Percentiles rank a stretch among this genome's conserved stretches.
Evolutionary conservation across 202 grass and related monocot species (phyloP).

Genomic region (Setaria italica): DNA sequence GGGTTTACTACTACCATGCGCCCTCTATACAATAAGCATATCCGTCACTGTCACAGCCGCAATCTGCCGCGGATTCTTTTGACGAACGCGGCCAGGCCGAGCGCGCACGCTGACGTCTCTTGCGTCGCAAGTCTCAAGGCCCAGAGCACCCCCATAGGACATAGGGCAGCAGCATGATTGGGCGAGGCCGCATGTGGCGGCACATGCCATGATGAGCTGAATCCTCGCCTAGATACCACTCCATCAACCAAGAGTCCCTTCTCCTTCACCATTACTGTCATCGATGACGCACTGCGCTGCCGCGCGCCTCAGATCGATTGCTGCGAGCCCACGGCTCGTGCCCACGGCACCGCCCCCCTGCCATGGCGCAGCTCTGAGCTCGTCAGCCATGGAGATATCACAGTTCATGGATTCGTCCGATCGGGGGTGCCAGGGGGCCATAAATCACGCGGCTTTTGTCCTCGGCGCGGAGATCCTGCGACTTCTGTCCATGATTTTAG

Average conservation of each 20-base stretch:
- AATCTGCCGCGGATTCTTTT: constrained; percentile 5
- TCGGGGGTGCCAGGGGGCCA: background rate
- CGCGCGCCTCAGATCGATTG: background rate
- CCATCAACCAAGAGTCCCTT: background rate
- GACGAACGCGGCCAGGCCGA: background rate
- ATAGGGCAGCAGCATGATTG: constrained; percentile 10
- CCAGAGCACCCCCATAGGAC: background rate
- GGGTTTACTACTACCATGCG: background rate
- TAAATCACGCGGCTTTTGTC: constrained; percentile 19
- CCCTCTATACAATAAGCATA: background rate
- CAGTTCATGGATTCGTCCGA: constrained; percentile 9
- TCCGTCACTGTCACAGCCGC: constrained; percentile 5
- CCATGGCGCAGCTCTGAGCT: background rate
- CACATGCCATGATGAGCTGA: constrained; percentile 51
- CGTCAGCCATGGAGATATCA: background rate
- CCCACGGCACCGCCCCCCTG: background rate
- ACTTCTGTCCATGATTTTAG: background rate
- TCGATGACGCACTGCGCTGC: background rate
- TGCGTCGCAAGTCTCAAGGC: constrained; percentile 28
- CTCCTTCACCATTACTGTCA: constrained; percentile 34
- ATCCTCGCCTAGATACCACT: constrained; percentile 41
- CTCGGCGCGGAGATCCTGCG: constrained; percentile 22
- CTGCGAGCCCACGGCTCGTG: background rate
- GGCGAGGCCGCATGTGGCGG: constrained; percentile 32
- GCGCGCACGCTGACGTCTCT: constrained; percentile 34